Conservation (phyloP, 352 stramenopile genomes). For the Pythium aristosporum region DNA sequence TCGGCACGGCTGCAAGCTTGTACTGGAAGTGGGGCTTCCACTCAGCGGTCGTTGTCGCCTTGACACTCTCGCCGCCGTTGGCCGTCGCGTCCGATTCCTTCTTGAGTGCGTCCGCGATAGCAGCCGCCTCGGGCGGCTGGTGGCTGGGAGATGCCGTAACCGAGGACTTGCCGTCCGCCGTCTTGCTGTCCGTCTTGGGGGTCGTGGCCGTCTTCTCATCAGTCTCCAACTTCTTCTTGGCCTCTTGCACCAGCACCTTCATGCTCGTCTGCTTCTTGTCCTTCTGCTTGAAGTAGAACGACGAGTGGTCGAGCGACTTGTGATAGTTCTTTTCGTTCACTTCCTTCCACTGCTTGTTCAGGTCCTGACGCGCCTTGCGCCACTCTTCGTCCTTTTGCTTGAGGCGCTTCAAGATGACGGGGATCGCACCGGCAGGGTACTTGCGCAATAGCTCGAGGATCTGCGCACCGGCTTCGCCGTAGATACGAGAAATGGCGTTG, state of each 20-base stretch:
- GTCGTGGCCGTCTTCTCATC: constrained; percentile 46
- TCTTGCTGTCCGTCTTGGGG: constrained; percentile 22
- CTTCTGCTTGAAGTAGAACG: constrained; percentile 98
- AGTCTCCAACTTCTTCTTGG: constrained; percentile 80
- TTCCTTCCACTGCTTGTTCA: constrained; percentile 98
- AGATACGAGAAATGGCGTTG: constrained; percentile 98
- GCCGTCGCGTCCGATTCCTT: constrained; percentile 37
- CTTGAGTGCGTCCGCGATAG: constrained; percentile 62
- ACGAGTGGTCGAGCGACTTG: constrained; percentile 98
- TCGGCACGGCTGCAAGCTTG: constrained; percentile 70
- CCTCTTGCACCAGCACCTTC: constrained; percentile 91
- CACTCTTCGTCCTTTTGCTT: constrained; percentile 99
- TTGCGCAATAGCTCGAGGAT: constrained; percentile 94
- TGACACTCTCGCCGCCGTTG: constrained; percentile 6
- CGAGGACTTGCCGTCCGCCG: constrained; percentile 15
- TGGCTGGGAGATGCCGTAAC: constrained; percentile 27
- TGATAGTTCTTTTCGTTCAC: constrained; percentile 98
- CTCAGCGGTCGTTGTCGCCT: constrained; percentile 1
- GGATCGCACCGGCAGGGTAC: constrained; percentile 96
- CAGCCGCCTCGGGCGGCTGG: constrained; percentile 46
- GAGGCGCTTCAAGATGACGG: constrained; percentile 97
- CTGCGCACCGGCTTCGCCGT: constrained; percentile 92
- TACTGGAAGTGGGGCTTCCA: constrained; percentile 79
- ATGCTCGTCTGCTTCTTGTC: constrained; percentile 97
- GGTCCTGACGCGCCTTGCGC: constrained; percentile 87